phyloP scores from a whole-genome alignment of 2,329 filamentous ascomycete species.

The Colletotrichum endophyticum region DNA sequence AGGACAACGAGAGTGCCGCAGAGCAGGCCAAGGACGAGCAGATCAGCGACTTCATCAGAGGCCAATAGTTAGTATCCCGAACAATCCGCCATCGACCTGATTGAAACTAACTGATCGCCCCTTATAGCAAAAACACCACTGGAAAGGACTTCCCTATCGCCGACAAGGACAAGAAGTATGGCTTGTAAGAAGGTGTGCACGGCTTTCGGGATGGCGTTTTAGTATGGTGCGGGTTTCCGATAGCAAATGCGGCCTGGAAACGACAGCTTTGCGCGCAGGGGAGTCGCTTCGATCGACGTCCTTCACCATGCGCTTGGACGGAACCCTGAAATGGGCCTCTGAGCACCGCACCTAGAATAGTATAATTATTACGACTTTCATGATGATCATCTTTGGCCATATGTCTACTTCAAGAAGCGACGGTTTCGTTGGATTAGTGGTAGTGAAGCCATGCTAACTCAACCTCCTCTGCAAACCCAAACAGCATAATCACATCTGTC shows the following conservation, averaged over 20 bases:
- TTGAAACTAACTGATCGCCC: neutral
- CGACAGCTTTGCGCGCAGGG: neutral
- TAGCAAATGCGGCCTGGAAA: neutral
- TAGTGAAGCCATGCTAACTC: neutral
- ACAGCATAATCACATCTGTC: neutral
- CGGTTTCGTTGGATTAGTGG: neutral
- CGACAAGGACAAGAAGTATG: conserved; percentile 52
- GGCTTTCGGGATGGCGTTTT: neutral
- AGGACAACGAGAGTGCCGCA: conserved; percentile 73
- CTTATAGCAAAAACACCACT: conserved; percentile 58
- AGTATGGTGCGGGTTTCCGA: neutral
- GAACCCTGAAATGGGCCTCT: neutral
- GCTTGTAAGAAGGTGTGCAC: neutral
- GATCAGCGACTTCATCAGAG: conserved; percentile 75
- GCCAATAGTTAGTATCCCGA: conserved; percentile 35
- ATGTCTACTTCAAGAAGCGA: neutral
- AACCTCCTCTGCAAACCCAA: neutral
- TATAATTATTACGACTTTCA: neutral
- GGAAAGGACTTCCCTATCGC: conserved; percentile 73
- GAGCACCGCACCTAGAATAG: neutral
- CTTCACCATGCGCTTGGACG: neutral
- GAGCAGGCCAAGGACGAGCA: conserved; percentile 87
- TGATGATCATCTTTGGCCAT: neutral
- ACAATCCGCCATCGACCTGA: neutral
- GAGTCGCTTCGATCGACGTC: neutral